These are phyloP conservation scores for Paramecium sonneborni DNA, from an alignment of 73 alveolate species.

Conservation along the genomic window DNA sequence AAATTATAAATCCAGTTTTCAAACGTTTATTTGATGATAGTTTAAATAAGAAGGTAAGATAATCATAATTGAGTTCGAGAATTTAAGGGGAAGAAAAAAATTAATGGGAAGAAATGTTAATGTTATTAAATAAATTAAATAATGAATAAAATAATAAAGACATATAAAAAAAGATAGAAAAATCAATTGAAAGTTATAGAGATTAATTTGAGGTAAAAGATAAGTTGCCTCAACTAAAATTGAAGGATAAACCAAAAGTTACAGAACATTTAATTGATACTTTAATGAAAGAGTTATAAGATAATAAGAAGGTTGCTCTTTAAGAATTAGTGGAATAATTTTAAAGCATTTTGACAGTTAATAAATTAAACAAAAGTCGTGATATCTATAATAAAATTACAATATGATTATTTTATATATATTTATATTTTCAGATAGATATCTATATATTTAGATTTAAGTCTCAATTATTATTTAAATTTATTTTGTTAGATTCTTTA, in stretches of 20 bases:
- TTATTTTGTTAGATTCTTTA: neutral
- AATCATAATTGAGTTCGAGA: neutral
- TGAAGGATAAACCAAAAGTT: neutral
- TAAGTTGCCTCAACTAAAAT: neutral
- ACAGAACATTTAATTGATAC: constrained; percentile 21
- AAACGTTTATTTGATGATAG: neutral
- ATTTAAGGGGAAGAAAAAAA: neutral
- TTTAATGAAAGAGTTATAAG: neutral
- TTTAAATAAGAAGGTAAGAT: neutral
- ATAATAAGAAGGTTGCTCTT: constrained; percentile 26
- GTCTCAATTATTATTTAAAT: neutral
- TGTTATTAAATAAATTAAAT: neutral
- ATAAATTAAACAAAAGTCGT: neutral
- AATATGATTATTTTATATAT: neutral
- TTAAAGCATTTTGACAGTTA: neutral
- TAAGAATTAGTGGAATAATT: neutral
- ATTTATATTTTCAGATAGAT: neutral
- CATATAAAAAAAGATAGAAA: neutral
- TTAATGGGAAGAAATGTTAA: constrained; percentile 21
- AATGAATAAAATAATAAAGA: neutral
- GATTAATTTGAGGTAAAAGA: neutral
- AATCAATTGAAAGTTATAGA: neutral
- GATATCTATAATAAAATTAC: neutral
- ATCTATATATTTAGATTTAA: too few species aligned
- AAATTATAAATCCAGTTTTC: neutral